phyloP scores from a whole-genome alignment of 1,284 basidiomycete species.

The Tetrapyrgos nigripes region DNA sequence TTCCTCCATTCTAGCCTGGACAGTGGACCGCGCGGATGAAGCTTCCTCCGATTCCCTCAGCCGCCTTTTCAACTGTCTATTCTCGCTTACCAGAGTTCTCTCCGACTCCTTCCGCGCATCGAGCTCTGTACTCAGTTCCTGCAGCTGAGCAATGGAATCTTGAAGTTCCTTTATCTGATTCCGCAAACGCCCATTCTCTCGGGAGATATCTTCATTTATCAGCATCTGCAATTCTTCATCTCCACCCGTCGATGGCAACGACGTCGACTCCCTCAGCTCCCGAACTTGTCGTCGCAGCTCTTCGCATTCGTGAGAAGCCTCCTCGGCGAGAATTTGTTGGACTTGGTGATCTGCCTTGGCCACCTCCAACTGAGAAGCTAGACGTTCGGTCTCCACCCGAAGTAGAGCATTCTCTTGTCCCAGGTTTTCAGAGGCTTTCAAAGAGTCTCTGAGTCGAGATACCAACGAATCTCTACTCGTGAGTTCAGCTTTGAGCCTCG shows the following conservation, averaged over 20 bases:
- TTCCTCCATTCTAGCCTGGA: slow-evolving; percentile 14
- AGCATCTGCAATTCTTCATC: slow-evolving; percentile 23
- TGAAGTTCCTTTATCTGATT: slow-evolving; percentile 17
- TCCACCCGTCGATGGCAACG: slow-evolving; percentile 17
- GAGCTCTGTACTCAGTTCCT: slow-evolving; percentile 13
- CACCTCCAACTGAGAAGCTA: slow-evolving; percentile 10
- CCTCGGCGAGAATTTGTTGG: slow-evolving; percentile 16
- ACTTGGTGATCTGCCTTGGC: slow-evolving; percentile 13
- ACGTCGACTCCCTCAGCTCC: slow-evolving; percentile 17
- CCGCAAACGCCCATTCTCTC: slow-evolving; percentile 18
- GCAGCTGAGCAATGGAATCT: slow-evolving; percentile 17
- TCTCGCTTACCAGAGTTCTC: slow-evolving; percentile 7
- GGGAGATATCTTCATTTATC: slow-evolving; percentile 23
- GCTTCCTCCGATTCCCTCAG: slow-evolving; percentile 14
- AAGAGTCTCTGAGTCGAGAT: slow-evolving; percentile 6
- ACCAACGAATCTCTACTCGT: slow-evolving; percentile 5
- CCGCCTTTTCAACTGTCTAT: slow-evolving; percentile 13
- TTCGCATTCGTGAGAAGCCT: slow-evolving; percentile 12
- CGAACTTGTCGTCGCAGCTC: slow-evolving; percentile 16
- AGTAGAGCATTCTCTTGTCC: slow-evolving; percentile 18
- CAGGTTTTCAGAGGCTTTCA: slow-evolving; percentile 9
- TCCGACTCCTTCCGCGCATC: slow-evolving; percentile 7
- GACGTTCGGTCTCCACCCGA: slow-evolving; percentile 13
- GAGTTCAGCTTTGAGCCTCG: slow-evolving; percentile 5
- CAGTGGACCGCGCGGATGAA: neutral